These are phyloP conservation scores for Plasmodium fragile DNA, from an alignment of 169 alveolate species.

Conservation along the genomic window DNA sequence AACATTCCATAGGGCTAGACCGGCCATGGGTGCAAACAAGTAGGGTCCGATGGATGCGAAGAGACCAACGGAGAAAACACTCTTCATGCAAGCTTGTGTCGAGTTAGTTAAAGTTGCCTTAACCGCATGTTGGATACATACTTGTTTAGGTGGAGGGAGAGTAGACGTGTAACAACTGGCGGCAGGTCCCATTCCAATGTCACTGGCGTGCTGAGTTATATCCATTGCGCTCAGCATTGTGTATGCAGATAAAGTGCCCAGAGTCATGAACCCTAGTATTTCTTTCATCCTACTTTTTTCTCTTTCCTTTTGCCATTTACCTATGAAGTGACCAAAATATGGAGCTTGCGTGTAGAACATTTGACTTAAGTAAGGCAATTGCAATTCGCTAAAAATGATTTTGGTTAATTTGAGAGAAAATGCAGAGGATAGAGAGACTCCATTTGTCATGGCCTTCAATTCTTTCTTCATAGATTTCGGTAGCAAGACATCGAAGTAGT, in stretches of 20 bases:
- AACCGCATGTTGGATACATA: constrained; percentile 78
- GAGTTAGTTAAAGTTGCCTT: constrained; percentile 77
- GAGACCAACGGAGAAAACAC: constrained; percentile 84
- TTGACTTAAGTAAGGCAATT: constrained; percentile 79
- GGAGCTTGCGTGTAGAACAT: constrained; percentile 87
- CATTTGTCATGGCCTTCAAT: constrained; percentile 82
- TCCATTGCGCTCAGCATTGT: constrained; percentile 84
- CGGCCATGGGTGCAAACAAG: constrained; percentile 85
- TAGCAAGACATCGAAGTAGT: constrained; percentile 81
- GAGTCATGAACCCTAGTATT: constrained; percentile 78
- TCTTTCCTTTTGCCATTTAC: constrained; percentile 84
- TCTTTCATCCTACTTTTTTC: constrained; percentile 78
- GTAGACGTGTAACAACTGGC: constrained; percentile 80
- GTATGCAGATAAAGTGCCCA: constrained; percentile 86
- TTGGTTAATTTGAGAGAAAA: constrained; percentile 82
- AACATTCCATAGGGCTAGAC: constrained; percentile 82
- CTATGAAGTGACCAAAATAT: constrained; percentile 84
- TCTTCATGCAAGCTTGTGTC: constrained; percentile 78
- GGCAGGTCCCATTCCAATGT: constrained; percentile 84
- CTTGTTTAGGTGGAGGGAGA: constrained; percentile 79
- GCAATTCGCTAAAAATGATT: constrained; percentile 76
- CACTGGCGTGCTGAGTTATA: constrained; percentile 85
- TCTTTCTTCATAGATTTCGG: constrained; percentile 85
- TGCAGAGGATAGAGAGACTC: constrained; percentile 85
- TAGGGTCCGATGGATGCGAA: constrained; percentile 86